These are phyloP conservation scores for Eutrema salsugineum DNA, from an alignment of 441 rosid species.

Conservation along the genomic window DNA sequence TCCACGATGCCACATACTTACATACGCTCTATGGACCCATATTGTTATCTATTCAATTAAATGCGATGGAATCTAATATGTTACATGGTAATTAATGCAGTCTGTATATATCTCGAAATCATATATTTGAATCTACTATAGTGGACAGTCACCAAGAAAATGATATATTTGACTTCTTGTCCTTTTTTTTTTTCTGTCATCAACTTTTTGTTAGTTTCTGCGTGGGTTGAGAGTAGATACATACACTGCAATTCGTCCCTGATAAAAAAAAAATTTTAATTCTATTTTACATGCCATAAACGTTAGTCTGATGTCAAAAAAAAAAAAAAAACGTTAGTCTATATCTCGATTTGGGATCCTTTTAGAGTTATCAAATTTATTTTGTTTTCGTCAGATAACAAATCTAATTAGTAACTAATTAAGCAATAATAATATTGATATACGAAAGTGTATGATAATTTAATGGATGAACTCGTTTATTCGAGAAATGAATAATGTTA, in stretches of 20 bases:
- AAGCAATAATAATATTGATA: background rate
- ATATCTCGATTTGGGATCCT: background rate
- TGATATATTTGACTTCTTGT: slow-evolving; percentile 20
- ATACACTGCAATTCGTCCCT: background rate
- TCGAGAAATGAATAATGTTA: background rate
- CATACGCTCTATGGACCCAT: slow-evolving; percentile 14
- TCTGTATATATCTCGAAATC: background rate
- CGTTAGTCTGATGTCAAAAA: no score
- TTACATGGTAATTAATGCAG: background rate
- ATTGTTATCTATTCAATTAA: background rate
- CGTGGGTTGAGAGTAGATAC: background rate
- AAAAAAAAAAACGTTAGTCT: background rate
- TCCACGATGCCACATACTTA: slow-evolving; percentile 5
- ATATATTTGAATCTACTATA: background rate
- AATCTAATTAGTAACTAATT: background rate
- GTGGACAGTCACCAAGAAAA: slow-evolving; percentile 19
- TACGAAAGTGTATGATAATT: background rate
- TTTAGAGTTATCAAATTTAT: background rate
- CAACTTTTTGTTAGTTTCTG: slow-evolving; percentile 14
- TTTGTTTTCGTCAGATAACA: background rate
- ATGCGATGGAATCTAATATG: background rate
- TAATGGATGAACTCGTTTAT: background rate
- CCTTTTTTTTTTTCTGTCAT: background rate
- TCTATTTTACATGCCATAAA: background rate
- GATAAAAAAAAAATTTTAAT: background rate